Evolutionary conservation across 2,329 filamentous ascomycete species (phyloP), one percentile per base, ranked within the genome.

Genomic region (Ramularia collo-cygni): DNA sequence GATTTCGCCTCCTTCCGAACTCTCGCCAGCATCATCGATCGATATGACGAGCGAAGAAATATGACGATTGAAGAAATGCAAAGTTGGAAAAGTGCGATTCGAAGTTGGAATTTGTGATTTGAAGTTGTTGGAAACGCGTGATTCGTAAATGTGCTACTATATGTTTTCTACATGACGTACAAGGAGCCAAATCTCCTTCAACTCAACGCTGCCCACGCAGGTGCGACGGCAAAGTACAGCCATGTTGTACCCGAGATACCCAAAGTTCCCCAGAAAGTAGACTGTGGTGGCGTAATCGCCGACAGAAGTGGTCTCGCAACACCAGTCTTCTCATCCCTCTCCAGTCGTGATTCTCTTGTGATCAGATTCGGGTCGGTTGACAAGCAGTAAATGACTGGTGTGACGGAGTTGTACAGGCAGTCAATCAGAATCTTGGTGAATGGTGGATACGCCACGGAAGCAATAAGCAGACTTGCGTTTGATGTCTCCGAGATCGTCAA

Each of bases 401-500:
- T 38, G 29, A 47, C 16, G 8, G 44, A 37, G 38, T 47, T 47
- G 41, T 47, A 47, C 13, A 44, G 19, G 35, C 44, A 47, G 29
- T 47, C 44, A 17, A 47, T 18, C 12, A 47, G 17, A 24, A 47
- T 47, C 35, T 47, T 47, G 7, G 44, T 42, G 28, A 47, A 47
- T 4, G 44, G 44, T n/a, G 44, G 44, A 38, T 37, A 47, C 4
- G 37, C 35, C 12, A 47, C 38, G 2, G 41, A 44, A 7, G 44
- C 41, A 4, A 43, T 17, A 10, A 47, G 44, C 33, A 21, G 37
- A n/a, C 16, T 34, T 18, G 30, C 10, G 10, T 35, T 38, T 7
- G 28, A 21, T 12, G 34, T 31, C 18, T 31, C n/a, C 15, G 36
- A 36, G 13, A 37, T 17, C 13, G 40, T 47, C 15, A 33, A 27